phyloP scores from a whole-genome alignment of 768 basidiomycete species.

The Daedaleopsis sinensis region DNA sequence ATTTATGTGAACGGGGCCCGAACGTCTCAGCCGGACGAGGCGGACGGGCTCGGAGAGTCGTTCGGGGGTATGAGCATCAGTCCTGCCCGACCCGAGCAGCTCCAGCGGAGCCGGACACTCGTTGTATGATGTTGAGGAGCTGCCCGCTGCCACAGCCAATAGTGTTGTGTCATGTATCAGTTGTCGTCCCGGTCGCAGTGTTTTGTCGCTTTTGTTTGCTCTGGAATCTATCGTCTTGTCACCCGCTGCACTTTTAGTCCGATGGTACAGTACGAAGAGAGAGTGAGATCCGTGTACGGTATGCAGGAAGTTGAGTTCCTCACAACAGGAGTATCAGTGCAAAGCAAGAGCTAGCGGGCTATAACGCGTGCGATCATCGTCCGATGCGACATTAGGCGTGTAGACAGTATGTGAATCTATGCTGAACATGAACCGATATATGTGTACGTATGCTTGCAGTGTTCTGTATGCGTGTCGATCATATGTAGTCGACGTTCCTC shows the following conservation, averaged over 20 bases:
- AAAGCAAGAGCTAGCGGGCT: neutral
- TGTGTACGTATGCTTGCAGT: neutral
- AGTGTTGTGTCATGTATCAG: neutral
- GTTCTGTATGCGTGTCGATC: constrained; percentile 25
- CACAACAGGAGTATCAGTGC: no score
- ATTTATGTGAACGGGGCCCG: constrained; percentile 28
- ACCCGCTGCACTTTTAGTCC: no score
- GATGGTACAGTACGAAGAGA: no score
- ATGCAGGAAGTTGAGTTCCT: no score
- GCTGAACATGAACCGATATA: neutral
- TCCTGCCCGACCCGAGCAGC: constrained; percentile 41
- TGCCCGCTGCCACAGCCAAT: no score
- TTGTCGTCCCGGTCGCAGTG: neutral
- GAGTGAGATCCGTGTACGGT: no score
- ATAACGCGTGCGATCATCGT: neutral
- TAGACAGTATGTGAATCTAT: no score
- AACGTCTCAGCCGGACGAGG: constrained; percentile 34
- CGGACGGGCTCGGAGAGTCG: constrained; percentile 63
- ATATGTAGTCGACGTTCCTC: constrained; percentile 57
- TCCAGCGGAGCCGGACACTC: neutral
- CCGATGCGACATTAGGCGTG: neutral
- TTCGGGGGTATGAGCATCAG: constrained; percentile 88
- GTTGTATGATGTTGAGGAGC: neutral
- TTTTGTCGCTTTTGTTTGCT: constrained; percentile 2
- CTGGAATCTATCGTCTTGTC: neutral